Base-by-base conservation (phyloP, 2,329 filamentous ascomycete genomes). In the Neofusicoccum umdonicola region DNA sequence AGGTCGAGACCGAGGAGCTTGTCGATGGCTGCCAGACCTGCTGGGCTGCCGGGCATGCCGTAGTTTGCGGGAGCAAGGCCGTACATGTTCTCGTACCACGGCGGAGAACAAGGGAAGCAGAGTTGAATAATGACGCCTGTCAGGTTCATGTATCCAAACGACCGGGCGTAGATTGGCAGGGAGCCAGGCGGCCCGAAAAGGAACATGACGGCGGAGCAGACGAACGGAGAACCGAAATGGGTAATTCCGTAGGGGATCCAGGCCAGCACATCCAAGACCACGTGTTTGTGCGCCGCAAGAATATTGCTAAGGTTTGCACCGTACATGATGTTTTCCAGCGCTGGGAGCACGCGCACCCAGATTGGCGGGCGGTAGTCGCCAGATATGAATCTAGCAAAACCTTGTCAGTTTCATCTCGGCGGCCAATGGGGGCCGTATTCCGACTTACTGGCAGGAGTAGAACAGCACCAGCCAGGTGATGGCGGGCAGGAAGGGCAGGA, bases 291-390 rank as follows among this genome's bases (percentile, higher is more conserved):
- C 51, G 92, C 92, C 13, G 93, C 96, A 63, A 98, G 86, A 72
- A 97, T 96, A 78, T 97, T 97, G 81, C 92, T 96, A 65, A 97
- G 84, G 79, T 97, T 97, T 68, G 93, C 93, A 71, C 94, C 94
- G 75, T 97, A 98, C 39, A 98, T 85, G 67, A 98, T 95, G 78
- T 98, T 97, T 80, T 98, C 94, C 68, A 98, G 86, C 17, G 94
- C 92, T 4, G 94, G 94, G 41, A 98, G 85, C 34, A 98, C 92
- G 73, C 93, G 92, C 69, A 97, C 94, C 91, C 93, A 97, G 72
- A 97, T 97, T 67, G 92, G 90, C 66, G 93, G 93, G 70, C 94
- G 88, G 81, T 93, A 95, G 74, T 94, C 90, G 70, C 88, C 86
- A 42, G 92, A 90, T 71, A 97, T 93, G 80, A 96, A 97, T 74